phyloP scores from a whole-genome alignment of 2,329 filamentous ascomycete species.

The Ploettnerulaceae sp. region DNA sequence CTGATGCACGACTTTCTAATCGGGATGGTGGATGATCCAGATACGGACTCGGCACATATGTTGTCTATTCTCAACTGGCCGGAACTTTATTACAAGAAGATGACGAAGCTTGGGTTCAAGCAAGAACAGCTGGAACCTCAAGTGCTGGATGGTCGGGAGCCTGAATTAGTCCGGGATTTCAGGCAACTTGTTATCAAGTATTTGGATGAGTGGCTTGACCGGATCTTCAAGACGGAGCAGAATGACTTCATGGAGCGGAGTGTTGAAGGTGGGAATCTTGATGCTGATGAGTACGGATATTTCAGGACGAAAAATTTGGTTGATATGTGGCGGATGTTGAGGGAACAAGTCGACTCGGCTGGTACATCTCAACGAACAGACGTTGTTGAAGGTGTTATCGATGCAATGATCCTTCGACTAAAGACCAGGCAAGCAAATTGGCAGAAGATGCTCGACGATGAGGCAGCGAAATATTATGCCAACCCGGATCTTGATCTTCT shows the following conservation, averaged over 20 bases:
- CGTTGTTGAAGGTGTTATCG: constrained; percentile 90
- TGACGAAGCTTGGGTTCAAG: constrained; percentile 80
- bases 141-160: constrained; percentile 83
- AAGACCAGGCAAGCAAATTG: constrained; percentile 78
- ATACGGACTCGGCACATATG: constrained; percentile 80
- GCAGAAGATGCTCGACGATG: constrained; percentile 84
- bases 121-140: constrained; percentile 76
- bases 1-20: constrained; percentile 95
- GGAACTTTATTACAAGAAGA: constrained; percentile 93
- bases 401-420: constrained; percentile 89
- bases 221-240: constrained; percentile 78
- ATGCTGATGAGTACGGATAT: constrained; percentile 82
- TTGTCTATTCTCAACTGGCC: constrained; percentile 93
- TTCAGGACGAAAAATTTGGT: constrained; percentile 88
- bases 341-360: constrained; percentile 84
- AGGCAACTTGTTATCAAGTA: constrained; percentile 91
- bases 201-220: constrained; percentile 95
- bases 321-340: constrained; percentile 96
- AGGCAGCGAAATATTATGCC: constrained; percentile 68
- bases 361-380: constrained; percentile 80
- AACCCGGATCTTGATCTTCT: constrained; percentile 58
- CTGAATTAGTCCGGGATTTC: constrained; percentile 89
- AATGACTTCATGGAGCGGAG: constrained; percentile 75
- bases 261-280: constrained; percentile 68
- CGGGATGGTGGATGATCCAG: constrained; percentile 74